Evolutionary conservation across 164 flowering plant genomes (phyloP).

Genomic region (Liriodendron chinense): DNA sequence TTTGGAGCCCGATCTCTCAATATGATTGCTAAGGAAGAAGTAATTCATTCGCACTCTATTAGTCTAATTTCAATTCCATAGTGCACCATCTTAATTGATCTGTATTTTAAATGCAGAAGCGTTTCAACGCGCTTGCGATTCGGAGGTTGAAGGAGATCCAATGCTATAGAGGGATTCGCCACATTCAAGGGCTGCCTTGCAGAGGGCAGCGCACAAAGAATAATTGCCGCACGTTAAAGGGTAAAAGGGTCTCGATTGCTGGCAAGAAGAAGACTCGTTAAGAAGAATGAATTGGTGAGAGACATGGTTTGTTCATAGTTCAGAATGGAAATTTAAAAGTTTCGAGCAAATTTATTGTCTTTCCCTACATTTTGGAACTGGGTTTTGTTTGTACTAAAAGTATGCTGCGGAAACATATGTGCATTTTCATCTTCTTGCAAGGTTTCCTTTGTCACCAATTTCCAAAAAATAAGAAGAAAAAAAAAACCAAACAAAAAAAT

Average conservation of each 20-base stretch:
- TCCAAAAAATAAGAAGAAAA: too few species aligned
- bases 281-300: not conserved
- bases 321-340: not conserved
- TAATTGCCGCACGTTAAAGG: conserved; percentile 90
- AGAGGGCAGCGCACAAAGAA: conserved; percentile 94
- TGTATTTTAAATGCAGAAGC: conserved; percentile 49
- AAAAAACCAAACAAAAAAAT: too few species aligned
- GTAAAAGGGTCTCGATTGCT: conserved; percentile 76
- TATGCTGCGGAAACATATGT: not conserved
- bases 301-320: not conserved
- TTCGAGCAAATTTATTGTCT: not conserved
- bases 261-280: conserved; percentile 80
- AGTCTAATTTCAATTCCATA: too few species aligned
- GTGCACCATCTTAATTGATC: not conserved
- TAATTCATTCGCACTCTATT: too few species aligned
- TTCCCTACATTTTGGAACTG: not conserved
- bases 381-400: not conserved
- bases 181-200: conserved; percentile 86
- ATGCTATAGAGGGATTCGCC: conserved; percentile 86
- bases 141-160: conserved; percentile 91
- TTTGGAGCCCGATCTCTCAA: not conserved
- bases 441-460: not conserved
- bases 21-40: not conserved
- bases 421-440: not conserved
- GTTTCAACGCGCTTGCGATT: conserved; percentile 72